A percentile compares a stretch with the other conserved stretches of the same genome.
phyloP scores from a whole-genome alignment of 345 rosid genomes.

The Anastatica hierochuntica region DNA sequence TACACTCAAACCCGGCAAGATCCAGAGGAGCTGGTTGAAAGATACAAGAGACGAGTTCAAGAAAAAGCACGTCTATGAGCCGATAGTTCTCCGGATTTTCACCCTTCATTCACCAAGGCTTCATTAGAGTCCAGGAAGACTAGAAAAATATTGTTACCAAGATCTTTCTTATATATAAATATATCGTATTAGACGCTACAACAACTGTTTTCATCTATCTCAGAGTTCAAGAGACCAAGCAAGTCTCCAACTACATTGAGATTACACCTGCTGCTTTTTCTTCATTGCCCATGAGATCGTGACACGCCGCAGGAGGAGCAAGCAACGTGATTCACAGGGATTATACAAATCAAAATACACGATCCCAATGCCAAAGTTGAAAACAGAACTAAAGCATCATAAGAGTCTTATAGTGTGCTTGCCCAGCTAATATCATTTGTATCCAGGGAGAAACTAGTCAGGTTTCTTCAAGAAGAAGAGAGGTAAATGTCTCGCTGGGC shows the following conservation, averaged over 20 bases:
- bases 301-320: constrained; percentile 5
- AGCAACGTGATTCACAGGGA: constrained; percentile 18
- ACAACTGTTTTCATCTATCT: constrained; percentile 3
- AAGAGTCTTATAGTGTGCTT: too few species aligned
- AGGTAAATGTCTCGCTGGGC: too few species aligned
- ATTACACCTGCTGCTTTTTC: constrained; percentile 7
- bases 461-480: too few species aligned
- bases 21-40: constrained; percentile 49
- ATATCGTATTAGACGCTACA: constrained; percentile 1
- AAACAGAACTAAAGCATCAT: constrained; percentile 21
- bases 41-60: constrained; percentile 37
- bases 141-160: constrained; percentile 1
- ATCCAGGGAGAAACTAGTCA: too few species aligned
- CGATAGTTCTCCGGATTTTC: not conserved
- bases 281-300: not conserved
- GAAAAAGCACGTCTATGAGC: constrained; percentile 9
- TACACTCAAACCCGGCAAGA: constrained; percentile 57
- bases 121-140: too few species aligned
- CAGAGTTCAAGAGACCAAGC: constrained; percentile 1
- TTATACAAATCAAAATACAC: constrained; percentile 18
- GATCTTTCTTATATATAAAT: not conserved
- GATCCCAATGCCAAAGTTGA: constrained; percentile 14
- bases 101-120: not conserved
- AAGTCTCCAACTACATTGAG: constrained; percentile 5
- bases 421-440: too few species aligned